phyloP scores from a whole-genome alignment of 2,329 filamentous ascomycete species.

The Fusarium neocosmosporiellum region DNA sequence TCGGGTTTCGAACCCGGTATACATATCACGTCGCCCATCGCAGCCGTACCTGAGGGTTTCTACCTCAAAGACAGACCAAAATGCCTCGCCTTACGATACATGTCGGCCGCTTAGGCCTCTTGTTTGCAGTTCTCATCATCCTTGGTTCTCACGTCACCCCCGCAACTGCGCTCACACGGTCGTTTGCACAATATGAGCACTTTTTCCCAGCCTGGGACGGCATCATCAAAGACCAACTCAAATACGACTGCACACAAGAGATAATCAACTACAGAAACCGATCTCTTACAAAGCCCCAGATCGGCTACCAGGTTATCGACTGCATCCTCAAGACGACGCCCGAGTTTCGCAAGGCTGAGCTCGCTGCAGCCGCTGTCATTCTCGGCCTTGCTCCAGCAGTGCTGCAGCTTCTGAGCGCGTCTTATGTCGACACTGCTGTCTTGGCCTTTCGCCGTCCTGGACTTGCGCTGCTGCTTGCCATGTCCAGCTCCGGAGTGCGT shows the following conservation, averaged over 20 bases:
- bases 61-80: neutral
- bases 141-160: neutral
- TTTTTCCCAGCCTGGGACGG: slow-evolving; percentile 34
- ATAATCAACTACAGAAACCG: slow-evolving; percentile 6
- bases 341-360: slow-evolving; percentile 40
- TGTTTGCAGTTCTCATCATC: neutral
- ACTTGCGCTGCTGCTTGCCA: slow-evolving; percentile 30
- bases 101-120: neutral
- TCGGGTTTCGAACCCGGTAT: neutral
- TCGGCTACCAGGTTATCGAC: slow-evolving; percentile 23
- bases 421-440: slow-evolving; percentile 35
- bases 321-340: slow-evolving; percentile 33
- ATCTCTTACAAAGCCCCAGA: neutral
- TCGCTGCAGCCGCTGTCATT: slow-evolving; percentile 34
- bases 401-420: slow-evolving; percentile 31
- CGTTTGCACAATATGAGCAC: slow-evolving; percentile 18
- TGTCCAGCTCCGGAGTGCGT: slow-evolving; percentile 23
- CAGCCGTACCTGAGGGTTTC: neutral
- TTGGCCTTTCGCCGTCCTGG: slow-evolving; percentile 31
- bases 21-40: neutral
- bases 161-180: slow-evolving; percentile 9
- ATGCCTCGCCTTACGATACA: neutral
- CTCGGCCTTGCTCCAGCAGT: slow-evolving; percentile 34
- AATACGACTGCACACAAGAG: neutral
- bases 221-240: slow-evolving; percentile 8